Evolutionary conservation across 2,329 filamentous ascomycete genomes (phyloP).

Genomic region (Cyphellophora attinorum): DNA sequence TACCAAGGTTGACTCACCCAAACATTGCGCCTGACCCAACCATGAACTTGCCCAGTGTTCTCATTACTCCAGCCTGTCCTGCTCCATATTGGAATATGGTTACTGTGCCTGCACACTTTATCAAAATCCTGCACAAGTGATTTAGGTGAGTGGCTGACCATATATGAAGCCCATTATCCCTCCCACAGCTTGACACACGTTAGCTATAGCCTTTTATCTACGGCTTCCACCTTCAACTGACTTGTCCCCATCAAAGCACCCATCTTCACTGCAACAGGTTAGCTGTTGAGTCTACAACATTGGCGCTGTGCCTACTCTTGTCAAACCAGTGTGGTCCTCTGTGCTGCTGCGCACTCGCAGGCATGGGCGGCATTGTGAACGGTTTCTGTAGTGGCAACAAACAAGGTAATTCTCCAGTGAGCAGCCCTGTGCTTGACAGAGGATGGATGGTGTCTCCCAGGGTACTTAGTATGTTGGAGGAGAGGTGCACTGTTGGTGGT

Average conservation of each 20-base stretch:
- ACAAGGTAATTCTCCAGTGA: too few relatives aligned
- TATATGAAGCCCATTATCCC: conserved; percentile 97
- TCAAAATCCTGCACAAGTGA: conserved; percentile 12
- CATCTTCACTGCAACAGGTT: conserved; percentile 70
- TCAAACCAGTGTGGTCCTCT: conserved; percentile 59
- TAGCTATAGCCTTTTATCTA: conserved; percentile 4
- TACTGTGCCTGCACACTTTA: conserved; percentile 57
- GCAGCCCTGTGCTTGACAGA: too few relatives aligned
- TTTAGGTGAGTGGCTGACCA: conserved; percentile 47
- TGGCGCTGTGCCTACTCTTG: conserved; percentile 48
- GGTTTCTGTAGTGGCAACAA: too few relatives aligned
- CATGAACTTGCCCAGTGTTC: conserved; percentile 96
- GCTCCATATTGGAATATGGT: conserved; percentile 94
- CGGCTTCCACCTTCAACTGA: conserved; percentile 43
- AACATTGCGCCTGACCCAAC: conserved; percentile 88
- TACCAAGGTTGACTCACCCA: too few relatives aligned
- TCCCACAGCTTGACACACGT: conserved; percentile 64
- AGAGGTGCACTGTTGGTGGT: too few relatives aligned
- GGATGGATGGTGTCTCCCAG: too few relatives aligned
- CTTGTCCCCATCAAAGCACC: conserved; percentile 97
- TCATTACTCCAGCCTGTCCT: conserved; percentile 84
- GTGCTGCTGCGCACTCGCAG: conserved; percentile 20
- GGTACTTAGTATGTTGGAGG: too few relatives aligned
- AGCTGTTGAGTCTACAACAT: conserved; percentile 12
- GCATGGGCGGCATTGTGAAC: conserved; percentile 25